Evolutionary conservation across 1,139 yeast genomes (phyloP), one percentile per base, ranked within the genome.

Genomic region (Scheffersomyces stambukii): DNA sequence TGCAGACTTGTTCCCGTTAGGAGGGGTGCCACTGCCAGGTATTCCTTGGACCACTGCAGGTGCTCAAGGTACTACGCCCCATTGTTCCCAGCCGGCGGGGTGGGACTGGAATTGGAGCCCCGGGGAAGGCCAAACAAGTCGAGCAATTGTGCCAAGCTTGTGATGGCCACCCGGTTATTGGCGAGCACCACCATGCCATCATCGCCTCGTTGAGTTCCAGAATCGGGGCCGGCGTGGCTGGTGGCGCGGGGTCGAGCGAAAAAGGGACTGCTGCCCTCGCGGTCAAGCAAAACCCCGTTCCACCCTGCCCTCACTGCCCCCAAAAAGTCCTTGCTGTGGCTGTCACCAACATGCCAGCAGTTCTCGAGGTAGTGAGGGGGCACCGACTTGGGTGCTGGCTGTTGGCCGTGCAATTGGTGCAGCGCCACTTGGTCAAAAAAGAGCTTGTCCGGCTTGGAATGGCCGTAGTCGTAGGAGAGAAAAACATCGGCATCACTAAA

Each of bases 311-410:
- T 51, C 8, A 59, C 52, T 0, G 78, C 61, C 2, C 77, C 82
- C 9, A 60, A 42, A 35, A 72, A 60, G 44, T 81, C 89, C 29
- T 73, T 68, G 10, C 52, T 53, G 23, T 64, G 50, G 36, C 70
- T 75, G 47, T 81, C 88, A 1, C 89, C 89, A 23, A 79, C 57
- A 46, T 81, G 89, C 83, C 83, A 79, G 33, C 66, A 50, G 26
- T 49, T 43, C 21, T 55, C 39, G 16, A 54, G 35, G 31, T 38
- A 52, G 16, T 22, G 18, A 4, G 27, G 23, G n/a, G 40, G 37
- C 21, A 33, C 32, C 8, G 42, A 24, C 30, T 37, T 36, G 16
- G 23, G 31, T 6, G 27, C 19, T 2, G 22, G 25, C 11, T 33
- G 19, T 11, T 19, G 21, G 8, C 23, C 20, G 16, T 23, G 25